Evolutionary conservation across 2,329 filamentous ascomycete genomes (phyloP).

Genomic region (Paraphaeosphaeria sporulosa): DNA sequence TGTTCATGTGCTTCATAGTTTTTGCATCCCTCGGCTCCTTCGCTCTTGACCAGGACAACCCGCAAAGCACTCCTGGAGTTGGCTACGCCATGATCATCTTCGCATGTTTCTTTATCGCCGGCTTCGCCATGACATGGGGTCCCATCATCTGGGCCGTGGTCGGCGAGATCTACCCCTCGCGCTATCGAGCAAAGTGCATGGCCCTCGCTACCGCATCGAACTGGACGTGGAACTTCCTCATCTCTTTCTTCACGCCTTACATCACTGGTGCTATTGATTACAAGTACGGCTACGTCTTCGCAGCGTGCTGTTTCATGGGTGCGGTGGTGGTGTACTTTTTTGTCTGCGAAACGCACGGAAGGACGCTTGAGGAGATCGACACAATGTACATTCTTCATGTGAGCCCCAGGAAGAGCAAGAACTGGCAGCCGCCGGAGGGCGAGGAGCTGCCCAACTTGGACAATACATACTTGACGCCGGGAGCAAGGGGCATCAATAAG

Average conservation of each 20-base stretch:
- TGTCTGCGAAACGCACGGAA: slow-evolving; percentile 75
- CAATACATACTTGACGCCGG: slow-evolving; percentile 43
- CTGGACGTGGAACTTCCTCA: slow-evolving; percentile 54
- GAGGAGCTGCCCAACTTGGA: slow-evolving; percentile 45
- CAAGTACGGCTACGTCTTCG: slow-evolving; percentile 78
- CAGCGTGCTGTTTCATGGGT: slow-evolving; percentile 71
- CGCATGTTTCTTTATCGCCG: slow-evolving; percentile 72
- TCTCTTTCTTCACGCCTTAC: slow-evolving; percentile 79
- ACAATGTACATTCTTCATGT: slow-evolving; percentile 72
- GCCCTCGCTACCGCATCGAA: slow-evolving; percentile 54
- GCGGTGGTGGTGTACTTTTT: slow-evolving; percentile 78
- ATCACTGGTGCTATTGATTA: slow-evolving; percentile 76
- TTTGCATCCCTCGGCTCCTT: slow-evolving; percentile 58
- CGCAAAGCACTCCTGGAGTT: slow-evolving; percentile 49
- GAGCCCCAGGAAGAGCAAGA: slow-evolving; percentile 67
- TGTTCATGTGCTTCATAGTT: slow-evolving; percentile 67
- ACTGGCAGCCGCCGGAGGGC: slow-evolving; percentile 55
- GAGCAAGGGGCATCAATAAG: slow-evolving; percentile 45
- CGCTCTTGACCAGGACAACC: slow-evolving; percentile 43
- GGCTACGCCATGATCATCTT: slow-evolving; percentile 72
- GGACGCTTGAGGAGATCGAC: slow-evolving; percentile 80
- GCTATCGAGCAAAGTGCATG: slow-evolving; percentile 57
- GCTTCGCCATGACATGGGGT: slow-evolving; percentile 74
- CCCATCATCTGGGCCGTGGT: slow-evolving; percentile 75
- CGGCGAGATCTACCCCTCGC: slow-evolving; percentile 70